phyloP scores from a whole-genome alignment of 2,329 filamentous ascomycete species.

The Aspergillus aculeatus region DNA sequence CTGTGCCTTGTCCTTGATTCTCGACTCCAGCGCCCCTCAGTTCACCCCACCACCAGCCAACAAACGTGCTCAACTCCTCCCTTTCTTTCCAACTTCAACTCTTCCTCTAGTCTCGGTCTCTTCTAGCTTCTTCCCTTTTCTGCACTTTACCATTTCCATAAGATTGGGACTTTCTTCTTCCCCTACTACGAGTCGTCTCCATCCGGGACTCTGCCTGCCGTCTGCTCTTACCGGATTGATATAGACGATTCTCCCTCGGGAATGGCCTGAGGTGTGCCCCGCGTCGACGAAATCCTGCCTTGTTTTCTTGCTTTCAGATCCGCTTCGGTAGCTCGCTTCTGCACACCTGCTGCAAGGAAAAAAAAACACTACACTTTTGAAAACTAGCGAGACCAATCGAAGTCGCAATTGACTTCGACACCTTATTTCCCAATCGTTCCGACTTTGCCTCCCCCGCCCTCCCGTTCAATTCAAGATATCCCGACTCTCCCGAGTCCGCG shows the following conservation, averaged over 20 bases:
- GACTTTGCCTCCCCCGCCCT: neutral
- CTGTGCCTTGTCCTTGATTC: constrained; percentile 6
- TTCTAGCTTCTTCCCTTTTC: neutral
- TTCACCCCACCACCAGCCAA: neutral
- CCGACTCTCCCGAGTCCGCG: constrained; percentile 1
- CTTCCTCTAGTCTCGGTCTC: neutral
- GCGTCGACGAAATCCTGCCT: constrained; percentile 12
- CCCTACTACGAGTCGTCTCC: neutral
- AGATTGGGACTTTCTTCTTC: neutral
- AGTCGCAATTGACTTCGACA: neutral
- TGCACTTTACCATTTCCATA: neutral
- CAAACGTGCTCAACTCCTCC: neutral
- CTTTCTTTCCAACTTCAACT: neutral
- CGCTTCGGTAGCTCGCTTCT: neutral
- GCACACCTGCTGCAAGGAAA: neutral
- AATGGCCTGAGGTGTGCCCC: constrained; percentile 16
- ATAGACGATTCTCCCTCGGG: neutral
- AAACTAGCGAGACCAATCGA: neutral
- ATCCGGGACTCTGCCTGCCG: neutral
- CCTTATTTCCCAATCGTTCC: constrained; percentile 8
- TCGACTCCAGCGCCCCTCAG: neutral
- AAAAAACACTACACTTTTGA: neutral
- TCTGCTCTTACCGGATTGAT: neutral
- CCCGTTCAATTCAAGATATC: constrained; percentile 2
- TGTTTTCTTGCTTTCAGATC: neutral